Evolutionary conservation across 2,329 filamentous ascomycete genomes (phyloP), one percentile per base, ranked within the genome.

Genomic region (Claviceps paspali): DNA sequence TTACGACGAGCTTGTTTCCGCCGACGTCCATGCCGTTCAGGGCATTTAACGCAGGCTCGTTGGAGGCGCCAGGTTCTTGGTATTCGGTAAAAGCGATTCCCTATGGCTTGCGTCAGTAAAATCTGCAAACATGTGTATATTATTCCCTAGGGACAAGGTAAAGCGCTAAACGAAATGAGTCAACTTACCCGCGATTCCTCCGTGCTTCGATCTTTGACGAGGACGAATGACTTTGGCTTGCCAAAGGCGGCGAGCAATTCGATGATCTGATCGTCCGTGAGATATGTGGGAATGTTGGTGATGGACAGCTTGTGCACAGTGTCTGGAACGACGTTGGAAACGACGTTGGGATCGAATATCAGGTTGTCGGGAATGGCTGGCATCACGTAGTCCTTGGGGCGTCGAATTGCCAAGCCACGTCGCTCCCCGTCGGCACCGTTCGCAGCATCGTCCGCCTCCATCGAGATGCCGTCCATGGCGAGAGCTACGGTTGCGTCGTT

Each of bases 81-180:
- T 95, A 98, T 59, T 98, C 92, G 61, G 85, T 93, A 64, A 98
- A 98, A 1, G 88, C 88, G 49, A 98, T 86, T 23, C 91, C 91
- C 80, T 94, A 46, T 23, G 28, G 21, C 12, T n/a, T 18, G 19
- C 8, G 21, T 42, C 27, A 38, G 37, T 28, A n/a, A n/a, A n/a
- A 33, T 17, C 15, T 34, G 19, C 22, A 36, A 45, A 62, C n/a
- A n/a, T 56, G 61, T 54, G 42, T 54, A 42, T 42, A 41, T 28
- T 35, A 14, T 11, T 12, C 11, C 21, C 11, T 18, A 15, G 24
- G 3, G 15, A 15, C 3, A 15, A 10, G 26, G 6, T 5, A 10
- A 12, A 33, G 12, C n/a, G 7, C 8, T 22, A 8, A 8, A 6
- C 5, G n/a, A 2, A 33, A 23, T 6, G 24, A 15, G 11, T 9